Evolutionary conservation across 2,329 filamentous ascomycete genomes (phyloP).

Genomic region (Ophiostoma ips): DNA sequence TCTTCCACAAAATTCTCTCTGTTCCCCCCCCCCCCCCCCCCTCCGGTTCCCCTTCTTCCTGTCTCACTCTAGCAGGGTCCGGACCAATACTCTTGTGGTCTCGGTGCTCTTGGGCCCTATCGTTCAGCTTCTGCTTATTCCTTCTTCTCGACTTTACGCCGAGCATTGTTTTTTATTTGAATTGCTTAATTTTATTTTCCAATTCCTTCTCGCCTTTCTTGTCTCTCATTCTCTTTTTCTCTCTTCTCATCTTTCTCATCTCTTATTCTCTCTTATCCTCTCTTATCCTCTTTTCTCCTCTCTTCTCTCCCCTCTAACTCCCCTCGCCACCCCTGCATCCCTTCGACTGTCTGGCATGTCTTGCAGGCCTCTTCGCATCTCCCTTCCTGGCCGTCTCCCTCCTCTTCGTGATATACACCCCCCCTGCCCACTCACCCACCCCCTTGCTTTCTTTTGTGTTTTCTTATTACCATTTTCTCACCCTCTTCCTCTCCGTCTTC

Average conservation of each 20-base stretch:
- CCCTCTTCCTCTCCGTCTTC: too few species aligned
- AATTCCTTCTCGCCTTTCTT: not conserved
- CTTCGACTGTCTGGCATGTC: not conserved
- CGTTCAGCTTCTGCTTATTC: not conserved
- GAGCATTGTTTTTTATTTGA: too few species aligned
- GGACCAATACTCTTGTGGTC: not conserved
- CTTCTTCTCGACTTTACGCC: not conserved
- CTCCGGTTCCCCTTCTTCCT: not conserved
- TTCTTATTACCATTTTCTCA: too few species aligned
- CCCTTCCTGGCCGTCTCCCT: not conserved
- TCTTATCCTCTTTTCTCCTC: too few species aligned
- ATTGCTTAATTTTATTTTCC: too few species aligned
- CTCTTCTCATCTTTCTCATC: too few species aligned
- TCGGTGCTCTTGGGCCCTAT: not conserved
- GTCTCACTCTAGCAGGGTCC: not conserved
- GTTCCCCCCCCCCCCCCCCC: too few species aligned
- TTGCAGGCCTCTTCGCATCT: not conserved
- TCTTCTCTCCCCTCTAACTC: not conserved
- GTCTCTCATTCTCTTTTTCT: not conserved
- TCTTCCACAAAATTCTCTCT: too few species aligned
- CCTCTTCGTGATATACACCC: not conserved
- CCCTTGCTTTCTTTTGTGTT: too few species aligned
- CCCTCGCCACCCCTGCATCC: not conserved
- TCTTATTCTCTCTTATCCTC: not conserved
- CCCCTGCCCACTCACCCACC: too few species aligned